Evolutionary conservation across 352 stramenopile species (phyloP).

Genomic region (Paralagenidium karlingii): DNA sequence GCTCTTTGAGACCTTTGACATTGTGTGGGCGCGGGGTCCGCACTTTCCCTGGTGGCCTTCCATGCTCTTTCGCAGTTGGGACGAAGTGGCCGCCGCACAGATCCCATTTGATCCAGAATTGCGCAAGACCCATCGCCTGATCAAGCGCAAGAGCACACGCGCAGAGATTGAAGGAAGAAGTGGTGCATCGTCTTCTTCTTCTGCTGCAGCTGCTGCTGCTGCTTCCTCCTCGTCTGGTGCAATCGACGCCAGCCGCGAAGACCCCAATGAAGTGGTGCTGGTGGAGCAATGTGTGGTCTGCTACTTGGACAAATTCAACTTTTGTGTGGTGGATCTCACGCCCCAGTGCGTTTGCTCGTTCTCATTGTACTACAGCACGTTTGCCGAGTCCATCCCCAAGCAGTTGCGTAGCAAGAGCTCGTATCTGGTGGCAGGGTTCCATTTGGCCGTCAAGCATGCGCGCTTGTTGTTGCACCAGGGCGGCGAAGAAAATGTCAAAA

Average conservation of each 20-base stretch:
- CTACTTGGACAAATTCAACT: constrained; percentile 60
- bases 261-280: neutral
- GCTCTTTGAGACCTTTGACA: constrained; percentile 51
- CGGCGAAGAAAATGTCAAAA: neutral
- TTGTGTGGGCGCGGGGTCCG: constrained; percentile 64
- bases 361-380: constrained; percentile 24
- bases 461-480: neutral
- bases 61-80: constrained; percentile 58
- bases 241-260: neutral
- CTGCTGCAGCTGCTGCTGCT: neutral
- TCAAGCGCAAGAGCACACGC: neutral
- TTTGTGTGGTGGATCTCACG: constrained; percentile 25
- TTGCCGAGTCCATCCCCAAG: neutral
- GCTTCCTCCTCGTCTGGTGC: neutral
- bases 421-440: neutral
- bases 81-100: constrained; percentile 21
- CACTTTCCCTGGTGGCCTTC: constrained; percentile 71
- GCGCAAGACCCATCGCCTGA: too few species aligned
- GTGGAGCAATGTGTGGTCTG: constrained; percentile 7
- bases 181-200: too few species aligned
- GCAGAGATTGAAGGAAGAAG: too few species aligned
- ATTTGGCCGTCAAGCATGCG: neutral
- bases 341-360: constrained; percentile 26
- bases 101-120: too few species aligned
- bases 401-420: neutral